A percentile compares a stretch with the other conserved stretches of the same genome.
phyloP scores from a whole-genome alignment of 148 eudicot species.

The Pouteria glomerata region DNA sequence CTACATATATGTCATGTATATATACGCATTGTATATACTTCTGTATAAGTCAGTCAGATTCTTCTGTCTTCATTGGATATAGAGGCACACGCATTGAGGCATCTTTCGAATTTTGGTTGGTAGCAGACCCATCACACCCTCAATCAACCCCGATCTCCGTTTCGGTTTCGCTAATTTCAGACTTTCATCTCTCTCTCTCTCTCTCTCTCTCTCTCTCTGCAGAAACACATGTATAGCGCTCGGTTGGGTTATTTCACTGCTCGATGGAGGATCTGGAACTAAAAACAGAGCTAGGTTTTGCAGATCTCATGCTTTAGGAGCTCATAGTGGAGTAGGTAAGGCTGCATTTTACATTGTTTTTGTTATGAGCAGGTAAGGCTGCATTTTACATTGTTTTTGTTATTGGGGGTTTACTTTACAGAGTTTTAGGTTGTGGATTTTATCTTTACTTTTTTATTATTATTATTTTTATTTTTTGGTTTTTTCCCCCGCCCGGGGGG shows the following conservation, averaged over 20 bases:
- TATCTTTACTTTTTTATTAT: too few species aligned
- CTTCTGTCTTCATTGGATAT: not conserved
- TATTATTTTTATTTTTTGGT: too few species aligned
- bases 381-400: not conserved
- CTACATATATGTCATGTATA: not conserved
- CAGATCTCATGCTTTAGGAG: slow-evolving; percentile 21
- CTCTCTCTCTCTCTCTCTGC: not conserved
- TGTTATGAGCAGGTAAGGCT: slow-evolving; percentile 7
- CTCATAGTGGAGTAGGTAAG: slow-evolving; percentile 10
- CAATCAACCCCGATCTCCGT: slow-evolving; percentile 4
- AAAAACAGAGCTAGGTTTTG: not conserved
- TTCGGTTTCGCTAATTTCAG: not conserved
- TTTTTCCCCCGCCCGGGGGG: too few species aligned
- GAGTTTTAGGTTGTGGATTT: too few species aligned
- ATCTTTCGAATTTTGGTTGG: slow-evolving; percentile 5
- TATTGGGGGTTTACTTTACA: not conserved
- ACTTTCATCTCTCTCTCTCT: not conserved
- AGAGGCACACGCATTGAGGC: slow-evolving; percentile 4
- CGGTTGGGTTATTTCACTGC: not conserved
- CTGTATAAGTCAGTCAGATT: not conserved
- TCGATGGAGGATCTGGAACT: slow-evolving; percentile 9
- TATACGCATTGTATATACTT: not conserved
- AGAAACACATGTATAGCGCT: not conserved
- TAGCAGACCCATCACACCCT: not conserved
- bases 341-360: not conserved